These are phyloP conservation scores for Batkoa obscura DNA, from an alignment of 371 early-diverging fungal genomes.

Conservation along the genomic window DNA sequence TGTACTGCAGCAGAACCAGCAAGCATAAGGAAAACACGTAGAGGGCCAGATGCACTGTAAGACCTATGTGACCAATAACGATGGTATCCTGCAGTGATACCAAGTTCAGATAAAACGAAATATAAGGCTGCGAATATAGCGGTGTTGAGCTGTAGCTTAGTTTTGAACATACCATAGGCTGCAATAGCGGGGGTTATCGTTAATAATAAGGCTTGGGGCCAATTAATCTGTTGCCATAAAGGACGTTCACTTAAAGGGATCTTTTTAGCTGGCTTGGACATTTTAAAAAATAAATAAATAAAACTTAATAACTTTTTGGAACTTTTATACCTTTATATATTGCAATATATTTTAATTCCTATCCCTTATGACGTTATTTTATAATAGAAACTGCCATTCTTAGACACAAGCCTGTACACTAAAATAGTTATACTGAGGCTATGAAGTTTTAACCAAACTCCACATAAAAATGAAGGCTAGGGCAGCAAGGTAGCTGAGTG, in stretches of 20 bases:
- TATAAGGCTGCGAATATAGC: slow-evolving; percentile 50
- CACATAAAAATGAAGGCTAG: too few relatives aligned
- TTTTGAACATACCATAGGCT: slow-evolving; percentile 55
- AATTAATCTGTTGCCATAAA: slow-evolving; percentile 31
- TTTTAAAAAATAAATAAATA: background rate
- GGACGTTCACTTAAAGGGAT: slow-evolving; percentile 3
- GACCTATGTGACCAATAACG: slow-evolving; percentile 62
- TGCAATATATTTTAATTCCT: too few relatives aligned
- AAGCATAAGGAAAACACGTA: slow-evolving; percentile 37
- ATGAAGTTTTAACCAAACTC: too few relatives aligned
- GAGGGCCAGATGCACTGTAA: slow-evolving; percentile 34
- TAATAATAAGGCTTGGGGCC: slow-evolving; percentile 57
- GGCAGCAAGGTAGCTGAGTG: too few relatives aligned
- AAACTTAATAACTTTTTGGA: too few relatives aligned
- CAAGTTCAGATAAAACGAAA: slow-evolving; percentile 70
- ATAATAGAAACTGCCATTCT: too few relatives aligned
- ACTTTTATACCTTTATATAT: too few relatives aligned
- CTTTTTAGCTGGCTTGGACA: background rate
- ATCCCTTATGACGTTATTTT: too few relatives aligned
- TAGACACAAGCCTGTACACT: too few relatives aligned
- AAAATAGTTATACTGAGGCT: too few relatives aligned
- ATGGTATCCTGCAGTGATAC: slow-evolving; percentile 75
- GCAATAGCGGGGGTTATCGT: slow-evolving; percentile 56
- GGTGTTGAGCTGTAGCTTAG: slow-evolving; percentile 43
- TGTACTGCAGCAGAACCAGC: slow-evolving; percentile 58